Evolutionary conservation across 805 yeast species (phyloP), one percentile per base, ranked within the genome.

Genomic region (Lipomyces sp.): DNA sequence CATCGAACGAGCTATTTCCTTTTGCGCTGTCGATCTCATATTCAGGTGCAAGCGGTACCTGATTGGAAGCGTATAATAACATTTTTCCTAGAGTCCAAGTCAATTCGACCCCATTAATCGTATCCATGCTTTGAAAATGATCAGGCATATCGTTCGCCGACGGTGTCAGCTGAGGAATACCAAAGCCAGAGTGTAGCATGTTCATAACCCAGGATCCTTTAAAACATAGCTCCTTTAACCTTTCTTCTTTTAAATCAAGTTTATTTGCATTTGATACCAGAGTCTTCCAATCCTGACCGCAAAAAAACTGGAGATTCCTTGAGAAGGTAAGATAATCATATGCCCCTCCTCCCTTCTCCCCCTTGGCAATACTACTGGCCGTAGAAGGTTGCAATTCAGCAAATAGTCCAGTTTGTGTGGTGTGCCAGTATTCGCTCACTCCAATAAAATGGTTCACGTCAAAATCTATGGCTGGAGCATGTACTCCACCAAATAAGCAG

Each of bases 1-100:
- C 57, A 8, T 35, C 32, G 21, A 23, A 36, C 3, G 11, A 22
- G n/a, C 26, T 23, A 28, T 34, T 31, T 4, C 19, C 19, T 4
- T 40, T 39, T n/a, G 39, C 16, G 29, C 24, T 29, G 16, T 24
- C 16, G n/a, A 19, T 35, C n/a, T 44, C 49, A 8, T 24, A 35
- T 22, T 35, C 33, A 7, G 47, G 42, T 2, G 40, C n/a, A 7
- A 43, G 37, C 2, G 60, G 56, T 8, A 86, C 74, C 56, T 81
- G 82, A 14, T 90, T 79, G 0, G 95, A 81, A 0, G 96, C 96
- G 65, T 82, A 86, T 11, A 91, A 66, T 3, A 93, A 65, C 24
- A 90, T 88, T 62, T 85, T 83, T 4, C 98, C 99, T 32, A 93
- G 66, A 0, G 98, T 91, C 99, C 99, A 93, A 0, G 96, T 85